Percentiles rank a stretch among this genome's conserved stretches.
These are phyloP conservation scores for Xylariaceae sp. DNA, from an alignment of 2,329 filamentous ascomycete genomes.

Conservation along the genomic window DNA sequence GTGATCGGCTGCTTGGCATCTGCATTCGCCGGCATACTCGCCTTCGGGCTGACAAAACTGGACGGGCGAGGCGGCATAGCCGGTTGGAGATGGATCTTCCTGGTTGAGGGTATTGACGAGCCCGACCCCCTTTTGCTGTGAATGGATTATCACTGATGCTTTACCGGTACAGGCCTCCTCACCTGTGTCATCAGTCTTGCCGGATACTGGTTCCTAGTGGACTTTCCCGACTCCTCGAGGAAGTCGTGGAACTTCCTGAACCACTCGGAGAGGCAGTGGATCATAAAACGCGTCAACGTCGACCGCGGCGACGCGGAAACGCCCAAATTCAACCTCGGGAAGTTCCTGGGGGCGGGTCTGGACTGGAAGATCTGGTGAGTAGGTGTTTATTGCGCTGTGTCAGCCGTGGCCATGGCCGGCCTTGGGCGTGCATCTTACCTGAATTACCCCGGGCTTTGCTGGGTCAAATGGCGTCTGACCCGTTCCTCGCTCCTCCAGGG, in stretches of 20 bases:
- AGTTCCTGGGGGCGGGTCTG: constrained; percentile 28
- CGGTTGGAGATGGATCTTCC: constrained; percentile 64
- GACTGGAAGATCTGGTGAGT: constrained; percentile 37
- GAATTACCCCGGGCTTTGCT: constrained; percentile 5
- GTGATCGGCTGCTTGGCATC: constrained; percentile 59
- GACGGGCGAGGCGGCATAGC: constrained; percentile 44
- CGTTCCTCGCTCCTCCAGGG: no score
- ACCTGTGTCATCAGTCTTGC: constrained; percentile 39
- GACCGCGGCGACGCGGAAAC: constrained; percentile 41
- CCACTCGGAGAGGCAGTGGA: constrained; percentile 28
- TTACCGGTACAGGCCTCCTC: constrained; percentile 37
- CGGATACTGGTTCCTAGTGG: constrained; percentile 38
- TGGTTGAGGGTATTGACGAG: constrained; percentile 37
- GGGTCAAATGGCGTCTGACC: no score
- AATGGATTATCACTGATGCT: constrained; percentile 2
- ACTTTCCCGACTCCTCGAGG: constrained; percentile 39
- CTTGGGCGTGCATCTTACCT: constrained; percentile 4
- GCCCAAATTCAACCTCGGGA: constrained; percentile 34
- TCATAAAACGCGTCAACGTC: constrained; percentile 31
- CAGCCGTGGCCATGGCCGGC: no score
- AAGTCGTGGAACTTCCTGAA: constrained; percentile 33
- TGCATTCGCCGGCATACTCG: constrained; percentile 60
- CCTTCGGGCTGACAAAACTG: constrained; percentile 63
- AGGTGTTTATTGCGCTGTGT: no score
- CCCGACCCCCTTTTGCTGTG: not conserved